phyloP scores from a whole-genome alignment of 83 land plant species.

The Picea engelmannii region DNA sequence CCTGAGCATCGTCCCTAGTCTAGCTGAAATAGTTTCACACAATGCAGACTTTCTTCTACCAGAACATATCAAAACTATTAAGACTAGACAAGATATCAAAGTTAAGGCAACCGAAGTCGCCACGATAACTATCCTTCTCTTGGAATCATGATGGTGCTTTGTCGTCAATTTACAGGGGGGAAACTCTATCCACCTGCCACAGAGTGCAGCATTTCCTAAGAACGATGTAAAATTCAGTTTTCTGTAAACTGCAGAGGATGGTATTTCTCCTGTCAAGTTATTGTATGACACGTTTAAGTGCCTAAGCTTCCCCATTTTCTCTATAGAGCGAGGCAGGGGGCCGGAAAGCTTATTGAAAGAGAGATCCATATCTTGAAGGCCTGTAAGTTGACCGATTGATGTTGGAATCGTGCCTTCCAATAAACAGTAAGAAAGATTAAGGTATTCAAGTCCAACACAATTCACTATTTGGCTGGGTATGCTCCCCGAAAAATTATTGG shows the following conservation, averaged over 20 bases:
- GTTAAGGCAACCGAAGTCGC: no score
- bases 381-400: background rate
- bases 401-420: conserved; percentile 14
- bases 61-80: no score
- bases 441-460: conserved; percentile 2
- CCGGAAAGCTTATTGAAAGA: conserved; percentile 22
- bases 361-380: background rate
- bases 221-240: background rate
- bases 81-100: no score
- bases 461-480: conserved; percentile 13
- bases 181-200: background rate
- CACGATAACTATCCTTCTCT: no score
- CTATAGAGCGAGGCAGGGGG: conserved; percentile 8
- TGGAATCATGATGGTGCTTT: no score
- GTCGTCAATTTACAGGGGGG: no score
- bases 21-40: no score
- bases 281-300: background rate
- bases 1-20: no score
- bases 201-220: background rate
- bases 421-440: conserved; percentile 23
- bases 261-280: conserved; percentile 8
- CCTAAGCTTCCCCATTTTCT: conserved; percentile 2
- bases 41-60: no score
- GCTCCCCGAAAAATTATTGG: conserved; percentile 28
- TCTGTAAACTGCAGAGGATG: background rate